Evolutionary conservation across 1,284 basidiomycete genomes (phyloP).

Genomic region (Ganoderma multipileum): DNA sequence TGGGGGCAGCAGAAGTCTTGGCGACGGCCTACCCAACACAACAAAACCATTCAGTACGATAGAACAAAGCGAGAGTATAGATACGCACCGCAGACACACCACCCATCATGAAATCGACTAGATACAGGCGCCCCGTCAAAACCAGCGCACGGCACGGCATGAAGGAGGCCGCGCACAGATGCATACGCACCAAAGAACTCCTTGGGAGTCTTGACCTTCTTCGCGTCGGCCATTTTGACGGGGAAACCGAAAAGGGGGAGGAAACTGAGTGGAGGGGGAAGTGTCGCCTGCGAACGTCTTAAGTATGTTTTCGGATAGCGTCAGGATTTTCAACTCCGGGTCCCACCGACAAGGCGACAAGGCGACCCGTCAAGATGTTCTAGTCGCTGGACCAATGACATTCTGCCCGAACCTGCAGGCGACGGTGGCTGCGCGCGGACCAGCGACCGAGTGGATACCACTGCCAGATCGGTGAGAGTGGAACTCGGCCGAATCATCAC

Average conservation of each 20-base stretch:
- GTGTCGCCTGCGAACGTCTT: slow-evolving; percentile 35
- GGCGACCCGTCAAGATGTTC: slow-evolving; percentile 25
- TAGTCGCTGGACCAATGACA: slow-evolving; percentile 30
- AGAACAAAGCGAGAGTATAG: slow-evolving; percentile 8
- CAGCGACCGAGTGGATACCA: too few relatives aligned
- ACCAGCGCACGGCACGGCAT: slow-evolving; percentile 10
- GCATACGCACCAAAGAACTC: slow-evolving; percentile 75
- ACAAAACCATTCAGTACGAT: slow-evolving; percentile 18
- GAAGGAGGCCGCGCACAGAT: slow-evolving; percentile 17
- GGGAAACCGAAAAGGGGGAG: slow-evolving; percentile 43
- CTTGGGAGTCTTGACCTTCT: slow-evolving; percentile 81
- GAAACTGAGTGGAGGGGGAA: slow-evolving; percentile 56
- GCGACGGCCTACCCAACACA: slow-evolving; percentile 78
- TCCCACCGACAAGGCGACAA: slow-evolving; percentile 32
- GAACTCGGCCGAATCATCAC: too few relatives aligned
- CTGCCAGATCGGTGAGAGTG: too few relatives aligned
- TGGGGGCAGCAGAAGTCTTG: slow-evolving; percentile 97
- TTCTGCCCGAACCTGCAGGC: slow-evolving; percentile 3
- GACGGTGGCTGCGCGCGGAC: slow-evolving; percentile 8
- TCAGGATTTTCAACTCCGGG: slow-evolving; percentile 35
- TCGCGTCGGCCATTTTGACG: slow-evolving; percentile 78
- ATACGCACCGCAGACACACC: slow-evolving; percentile 86
- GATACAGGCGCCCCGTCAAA: slow-evolving; percentile 13
- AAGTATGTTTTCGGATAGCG: slow-evolving; percentile 37
- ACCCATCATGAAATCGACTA: slow-evolving; percentile 92